These are phyloP conservation scores for Parachlorella kessleri DNA, from an alignment of 139 green algal species.

Conservation along the genomic window DNA sequence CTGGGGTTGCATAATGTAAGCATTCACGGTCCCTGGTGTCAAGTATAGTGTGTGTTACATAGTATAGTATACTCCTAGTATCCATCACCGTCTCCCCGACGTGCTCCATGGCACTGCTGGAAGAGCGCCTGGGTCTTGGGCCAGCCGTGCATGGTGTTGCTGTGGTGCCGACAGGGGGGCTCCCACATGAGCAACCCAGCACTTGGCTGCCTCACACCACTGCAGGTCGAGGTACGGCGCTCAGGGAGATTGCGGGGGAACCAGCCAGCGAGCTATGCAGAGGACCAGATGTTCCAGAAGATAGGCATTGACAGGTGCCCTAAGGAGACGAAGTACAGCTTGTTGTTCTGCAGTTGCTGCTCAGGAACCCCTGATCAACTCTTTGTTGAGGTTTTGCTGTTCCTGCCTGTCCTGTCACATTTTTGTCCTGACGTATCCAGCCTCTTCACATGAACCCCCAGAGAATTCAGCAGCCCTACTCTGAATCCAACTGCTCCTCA, in stretches of 20 bases:
- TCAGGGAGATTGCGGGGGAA: conserved; percentile 16
- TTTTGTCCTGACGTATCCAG: too few relatives aligned
- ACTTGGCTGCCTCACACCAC: neutral
- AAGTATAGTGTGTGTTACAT: neutral
- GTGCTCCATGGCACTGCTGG: too few relatives aligned
- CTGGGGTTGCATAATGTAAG: conserved; percentile 18
- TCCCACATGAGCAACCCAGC: neutral
- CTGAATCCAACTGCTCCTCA: neutral
- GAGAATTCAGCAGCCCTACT: neutral
- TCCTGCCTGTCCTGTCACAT: neutral
- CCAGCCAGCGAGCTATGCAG: conserved; percentile 15
- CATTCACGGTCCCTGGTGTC: conserved; percentile 28
- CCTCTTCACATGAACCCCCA: neutral
- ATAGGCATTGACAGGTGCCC: conserved; percentile 29
- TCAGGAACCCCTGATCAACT: neutral
- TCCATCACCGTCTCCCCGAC: neutral
- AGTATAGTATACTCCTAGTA: neutral
- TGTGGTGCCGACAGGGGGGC: too few relatives aligned
- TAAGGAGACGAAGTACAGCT: too few relatives aligned
- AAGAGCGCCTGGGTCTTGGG: too few relatives aligned
- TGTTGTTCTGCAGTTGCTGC: neutral
- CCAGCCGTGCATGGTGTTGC: too few relatives aligned
- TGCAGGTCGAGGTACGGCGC: conserved; percentile 26
- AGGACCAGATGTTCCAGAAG: conserved; percentile 23
- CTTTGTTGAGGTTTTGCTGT: neutral